Percentiles rank a stretch among this genome's conserved stretches.
phyloP scores from a whole-genome alignment of 495 filamentous ascomycete species.

The Recurvomyces mirabilis region DNA sequence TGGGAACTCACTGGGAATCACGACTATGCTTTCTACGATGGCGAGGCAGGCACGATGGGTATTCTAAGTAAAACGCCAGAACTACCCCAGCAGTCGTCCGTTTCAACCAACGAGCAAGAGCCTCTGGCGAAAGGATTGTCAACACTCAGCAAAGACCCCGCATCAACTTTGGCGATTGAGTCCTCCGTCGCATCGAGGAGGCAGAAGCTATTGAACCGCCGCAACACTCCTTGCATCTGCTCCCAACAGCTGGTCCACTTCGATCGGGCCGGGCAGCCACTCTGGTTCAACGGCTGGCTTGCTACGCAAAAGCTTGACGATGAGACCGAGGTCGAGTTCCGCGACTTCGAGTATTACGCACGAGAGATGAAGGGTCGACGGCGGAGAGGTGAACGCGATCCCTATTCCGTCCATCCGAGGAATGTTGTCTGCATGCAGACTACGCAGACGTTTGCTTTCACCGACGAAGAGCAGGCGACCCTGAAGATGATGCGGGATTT shows the following conservation, averaged over 20 bases:
- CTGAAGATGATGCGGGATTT: too few species aligned
- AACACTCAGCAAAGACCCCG: background rate
- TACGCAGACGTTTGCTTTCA: too few species aligned
- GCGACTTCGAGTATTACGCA: too few species aligned
- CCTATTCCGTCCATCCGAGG: too few species aligned
- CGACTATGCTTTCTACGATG: constrained; percentile 5
- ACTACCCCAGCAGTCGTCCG: background rate
- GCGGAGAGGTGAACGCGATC: too few species aligned
- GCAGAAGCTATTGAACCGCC: too few species aligned
- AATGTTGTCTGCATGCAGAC: too few species aligned
- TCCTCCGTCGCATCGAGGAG: too few species aligned
- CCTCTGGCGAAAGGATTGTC: background rate
- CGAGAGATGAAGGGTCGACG: too few species aligned
- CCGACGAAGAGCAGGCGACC: too few species aligned
- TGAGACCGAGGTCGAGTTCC: too few species aligned
- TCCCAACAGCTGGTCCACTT: constrained; percentile 7
- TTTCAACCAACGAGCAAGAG: background rate
- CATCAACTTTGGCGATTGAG: too few species aligned
- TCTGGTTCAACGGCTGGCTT: constrained; percentile 9
- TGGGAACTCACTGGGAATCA: constrained; percentile 6
- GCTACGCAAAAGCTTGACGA: constrained; percentile 1
- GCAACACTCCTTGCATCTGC: constrained; percentile 8
- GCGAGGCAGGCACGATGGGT: constrained; percentile 5
- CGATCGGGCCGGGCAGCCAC: constrained; percentile 3
- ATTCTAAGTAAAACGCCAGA: constrained; percentile 1